Percentiles rank a stretch among this genome's conserved stretches.
phyloP scores from a whole-genome alignment of 495 filamentous ascomycete genomes.

The Penicillium robsamsonii region DNA sequence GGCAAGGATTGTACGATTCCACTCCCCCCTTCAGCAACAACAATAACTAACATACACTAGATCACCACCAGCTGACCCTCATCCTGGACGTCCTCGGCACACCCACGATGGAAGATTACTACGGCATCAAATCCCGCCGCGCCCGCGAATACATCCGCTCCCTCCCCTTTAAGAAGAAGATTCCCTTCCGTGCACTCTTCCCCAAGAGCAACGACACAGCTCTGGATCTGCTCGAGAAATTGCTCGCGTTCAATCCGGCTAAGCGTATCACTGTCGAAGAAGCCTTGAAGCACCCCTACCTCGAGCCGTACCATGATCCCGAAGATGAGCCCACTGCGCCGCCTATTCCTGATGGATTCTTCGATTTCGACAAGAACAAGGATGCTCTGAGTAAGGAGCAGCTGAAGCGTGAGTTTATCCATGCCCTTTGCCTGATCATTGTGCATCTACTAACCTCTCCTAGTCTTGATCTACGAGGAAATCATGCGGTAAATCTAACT shows the following conservation, averaged over 20 bases:
- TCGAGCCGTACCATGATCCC: slow-evolving; percentile 98
- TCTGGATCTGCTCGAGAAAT: slow-evolving; percentile 89
- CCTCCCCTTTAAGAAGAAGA: slow-evolving; percentile 99
- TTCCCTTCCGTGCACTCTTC: slow-evolving; percentile 95
- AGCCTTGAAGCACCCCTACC: slow-evolving; percentile 93
- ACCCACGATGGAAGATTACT: slow-evolving; percentile 99
- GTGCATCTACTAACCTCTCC: slow-evolving; percentile 13
- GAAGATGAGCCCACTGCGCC: slow-evolving; percentile 97
- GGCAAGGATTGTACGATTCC: slow-evolving; percentile 90
- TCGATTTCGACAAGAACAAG: slow-evolving; percentile 99
- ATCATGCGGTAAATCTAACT: slow-evolving; percentile 82
- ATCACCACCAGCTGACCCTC: slow-evolving; percentile 97
- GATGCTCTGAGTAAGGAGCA: slow-evolving; percentile 98
- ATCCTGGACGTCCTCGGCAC: slow-evolving; percentile 98
- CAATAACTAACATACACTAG: slow-evolving; percentile 41
- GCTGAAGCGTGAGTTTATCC: slow-evolving; percentile 68
- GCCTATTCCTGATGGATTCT: slow-evolving; percentile 97
- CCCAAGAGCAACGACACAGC: slow-evolving; percentile 94
- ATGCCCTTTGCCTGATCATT: not conserved
- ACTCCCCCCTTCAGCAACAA: slow-evolving; percentile 8
- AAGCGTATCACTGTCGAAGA: slow-evolving; percentile 99
- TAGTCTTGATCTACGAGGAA: slow-evolving; percentile 92
- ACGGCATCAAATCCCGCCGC: slow-evolving; percentile 97
- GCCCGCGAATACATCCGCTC: slow-evolving; percentile 98
- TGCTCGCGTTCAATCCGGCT: slow-evolving; percentile 96